Conservation (phyloP, 2,329 filamentous ascomycete species). For the Phyllosticta citriasiana region DNA sequence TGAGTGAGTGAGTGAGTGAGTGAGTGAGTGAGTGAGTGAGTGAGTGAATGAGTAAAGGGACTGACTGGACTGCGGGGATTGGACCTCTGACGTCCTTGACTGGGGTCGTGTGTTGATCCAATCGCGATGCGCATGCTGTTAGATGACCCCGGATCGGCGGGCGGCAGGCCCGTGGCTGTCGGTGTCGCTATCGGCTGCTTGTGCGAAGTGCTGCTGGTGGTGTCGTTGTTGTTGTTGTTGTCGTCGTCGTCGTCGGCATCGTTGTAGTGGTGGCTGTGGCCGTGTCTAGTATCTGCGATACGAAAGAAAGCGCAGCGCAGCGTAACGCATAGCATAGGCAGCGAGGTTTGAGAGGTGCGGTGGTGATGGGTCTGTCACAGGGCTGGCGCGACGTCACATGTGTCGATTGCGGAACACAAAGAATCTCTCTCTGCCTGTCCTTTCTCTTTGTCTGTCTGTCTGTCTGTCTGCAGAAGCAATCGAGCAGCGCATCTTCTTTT, state of each 20-base stretch:
- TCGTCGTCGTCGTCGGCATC: not conserved
- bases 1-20: too few species aligned
- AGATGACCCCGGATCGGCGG: not conserved
- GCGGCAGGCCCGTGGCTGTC: not conserved
- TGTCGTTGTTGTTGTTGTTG: not conserved
- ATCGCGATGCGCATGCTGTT: not conserved
- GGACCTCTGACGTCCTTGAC: not conserved
- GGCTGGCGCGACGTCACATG: not conserved
- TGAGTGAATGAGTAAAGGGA: too few species aligned
- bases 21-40: too few species aligned
- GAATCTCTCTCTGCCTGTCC: too few species aligned
- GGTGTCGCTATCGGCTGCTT: too few species aligned
- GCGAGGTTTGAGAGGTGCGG: not conserved
- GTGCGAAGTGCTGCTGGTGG: not conserved
- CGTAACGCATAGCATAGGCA: not conserved
- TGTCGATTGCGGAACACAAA: not conserved
- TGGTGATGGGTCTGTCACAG: not conserved
- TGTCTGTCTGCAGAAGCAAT: not conserved
- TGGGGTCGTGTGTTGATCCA: not conserved
- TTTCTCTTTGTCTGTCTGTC: not conserved
- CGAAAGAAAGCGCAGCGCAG: not conserved
- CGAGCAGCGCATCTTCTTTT: not conserved
- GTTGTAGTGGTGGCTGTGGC: not conserved
- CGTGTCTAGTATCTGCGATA: not conserved
- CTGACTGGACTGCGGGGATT: too few species aligned